A percentile compares a stretch with the other conserved stretches of the same genome.
Conservation (phyloP, 2,329 filamentous ascomycete species). For the Raffaelea deltoideospora region DNA sequence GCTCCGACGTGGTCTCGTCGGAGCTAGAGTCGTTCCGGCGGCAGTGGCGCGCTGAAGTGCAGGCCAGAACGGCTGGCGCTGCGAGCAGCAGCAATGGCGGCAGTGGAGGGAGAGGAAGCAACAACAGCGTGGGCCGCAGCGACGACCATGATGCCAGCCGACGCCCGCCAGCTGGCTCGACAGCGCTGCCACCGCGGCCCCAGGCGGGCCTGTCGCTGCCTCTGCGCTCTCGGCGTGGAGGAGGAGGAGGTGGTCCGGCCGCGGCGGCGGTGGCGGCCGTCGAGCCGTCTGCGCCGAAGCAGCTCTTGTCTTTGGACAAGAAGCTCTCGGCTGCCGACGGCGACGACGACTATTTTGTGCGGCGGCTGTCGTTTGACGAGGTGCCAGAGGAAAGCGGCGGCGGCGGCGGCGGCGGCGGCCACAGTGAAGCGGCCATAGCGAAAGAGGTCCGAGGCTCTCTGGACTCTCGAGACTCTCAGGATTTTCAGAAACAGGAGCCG, state of each 20-base stretch:
- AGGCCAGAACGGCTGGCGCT: constrained; percentile 18
- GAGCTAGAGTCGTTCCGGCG: constrained; percentile 78
- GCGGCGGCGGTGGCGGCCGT: background rate
- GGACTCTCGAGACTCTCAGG: background rate
- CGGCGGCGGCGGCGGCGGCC: constrained; percentile 7
- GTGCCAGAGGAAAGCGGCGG: constrained; percentile 2
- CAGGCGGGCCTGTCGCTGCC: too few species aligned
- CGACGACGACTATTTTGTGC: constrained; percentile 20
- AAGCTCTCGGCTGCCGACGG: constrained; percentile 16
- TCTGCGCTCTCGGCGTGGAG: too few species aligned
- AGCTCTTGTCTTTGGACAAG: constrained; percentile 9
- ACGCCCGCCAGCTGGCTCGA: too few species aligned
- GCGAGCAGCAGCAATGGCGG: constrained; percentile 1
- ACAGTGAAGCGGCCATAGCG: background rate
- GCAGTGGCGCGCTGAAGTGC: constrained; percentile 74
- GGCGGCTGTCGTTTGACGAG: constrained; percentile 20
- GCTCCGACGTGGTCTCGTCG: constrained; percentile 28
- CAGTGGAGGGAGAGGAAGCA: background rate
- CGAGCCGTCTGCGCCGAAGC: background rate
- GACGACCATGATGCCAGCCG: too few species aligned
- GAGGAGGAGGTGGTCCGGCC: too few species aligned
- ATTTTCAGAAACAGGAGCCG: too few species aligned
- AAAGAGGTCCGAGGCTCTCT: too few species aligned
- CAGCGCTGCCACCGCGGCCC: too few species aligned
- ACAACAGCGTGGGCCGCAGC: too few species aligned